These are phyloP conservation scores for Coemansia sp. DNA, from an alignment of 192 early-diverging fungal genomes.

Conservation along the genomic window DNA sequence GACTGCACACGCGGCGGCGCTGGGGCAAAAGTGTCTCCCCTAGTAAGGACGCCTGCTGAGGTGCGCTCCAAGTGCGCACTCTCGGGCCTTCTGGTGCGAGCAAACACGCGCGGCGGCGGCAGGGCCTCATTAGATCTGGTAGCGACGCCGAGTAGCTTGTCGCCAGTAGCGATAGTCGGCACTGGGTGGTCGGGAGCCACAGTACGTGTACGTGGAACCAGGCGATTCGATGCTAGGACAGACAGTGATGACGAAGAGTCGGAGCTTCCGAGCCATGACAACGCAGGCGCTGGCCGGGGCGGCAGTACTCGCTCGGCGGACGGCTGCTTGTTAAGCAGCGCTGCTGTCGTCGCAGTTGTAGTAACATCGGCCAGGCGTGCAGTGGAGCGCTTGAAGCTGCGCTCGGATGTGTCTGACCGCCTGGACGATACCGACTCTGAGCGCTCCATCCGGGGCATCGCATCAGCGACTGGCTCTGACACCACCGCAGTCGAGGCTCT, in stretches of 20 bases:
- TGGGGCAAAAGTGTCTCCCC: neutral
- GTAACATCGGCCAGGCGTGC: slow-evolving; percentile 40
- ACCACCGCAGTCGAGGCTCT: slow-evolving; percentile 1
- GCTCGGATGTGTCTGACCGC: slow-evolving; percentile 37
- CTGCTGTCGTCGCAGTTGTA: neutral
- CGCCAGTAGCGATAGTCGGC: neutral
- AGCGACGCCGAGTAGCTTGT: neutral
- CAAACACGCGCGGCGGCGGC: slow-evolving; percentile 4
- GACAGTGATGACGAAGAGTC: neutral
- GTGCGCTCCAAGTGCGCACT: slow-evolving; percentile 2
- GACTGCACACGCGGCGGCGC: slow-evolving; percentile 10
- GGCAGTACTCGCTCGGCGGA: neutral
- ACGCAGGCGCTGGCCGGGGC: neutral
- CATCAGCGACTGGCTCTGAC: neutral
- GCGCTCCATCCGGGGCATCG: neutral
- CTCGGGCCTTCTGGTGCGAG: slow-evolving; percentile 1
- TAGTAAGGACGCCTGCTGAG: neutral
- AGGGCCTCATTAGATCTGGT: neutral
- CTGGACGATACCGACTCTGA: slow-evolving; percentile 16
- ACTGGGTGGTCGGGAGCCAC: neutral
- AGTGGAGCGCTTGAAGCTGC: slow-evolving; percentile 48
- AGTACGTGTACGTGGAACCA: slow-evolving; percentile 14
- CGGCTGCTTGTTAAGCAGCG: neutral
- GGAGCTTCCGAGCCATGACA: slow-evolving; percentile 9
- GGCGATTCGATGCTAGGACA: slow-evolving; percentile 11